phyloP scores from a whole-genome alignment of 2,329 filamentous ascomycete species.

The Cryphonectria japonica region DNA sequence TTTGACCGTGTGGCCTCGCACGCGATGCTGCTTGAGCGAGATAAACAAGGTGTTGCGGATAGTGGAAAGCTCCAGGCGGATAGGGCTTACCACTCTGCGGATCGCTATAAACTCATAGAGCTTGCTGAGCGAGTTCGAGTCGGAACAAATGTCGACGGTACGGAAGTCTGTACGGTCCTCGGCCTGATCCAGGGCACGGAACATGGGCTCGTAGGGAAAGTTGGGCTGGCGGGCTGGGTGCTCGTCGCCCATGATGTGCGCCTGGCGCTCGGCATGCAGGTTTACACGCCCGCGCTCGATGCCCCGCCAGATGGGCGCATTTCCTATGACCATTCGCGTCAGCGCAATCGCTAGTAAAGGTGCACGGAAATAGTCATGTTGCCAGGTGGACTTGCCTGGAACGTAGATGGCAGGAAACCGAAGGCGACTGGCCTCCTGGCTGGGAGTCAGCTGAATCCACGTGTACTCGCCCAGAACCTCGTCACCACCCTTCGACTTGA shows the following conservation, averaged over 20 bases:
- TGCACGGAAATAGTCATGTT: neutral
- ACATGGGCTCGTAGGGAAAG: constrained; percentile 25
- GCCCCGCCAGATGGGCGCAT: constrained; percentile 17
- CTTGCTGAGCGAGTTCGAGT: constrained; percentile 14
- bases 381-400: constrained; percentile 9
- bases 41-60: constrained; percentile 25
- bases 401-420: constrained; percentile 24
- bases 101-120: constrained; percentile 18
- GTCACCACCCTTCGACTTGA: constrained; percentile 6
- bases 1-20: constrained; percentile 16
- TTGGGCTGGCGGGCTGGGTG: constrained; percentile 8
- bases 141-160: constrained; percentile 21
- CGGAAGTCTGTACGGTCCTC: neutral
- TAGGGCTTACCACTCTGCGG: neutral
- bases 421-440: constrained; percentile 13
- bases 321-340: neutral
- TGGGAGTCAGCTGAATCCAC: constrained; percentile 20
- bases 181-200: constrained; percentile 20
- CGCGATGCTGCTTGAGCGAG: neutral
- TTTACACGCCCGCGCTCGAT: neutral
- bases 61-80: constrained; percentile 26
- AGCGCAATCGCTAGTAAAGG: neutral
- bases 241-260: constrained; percentile 13
- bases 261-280: neutral
- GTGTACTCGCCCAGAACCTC: constrained; percentile 26